Conservation (phyloP, 805 yeast species). For the Wickerhamomyces subpelliculosus region DNA sequence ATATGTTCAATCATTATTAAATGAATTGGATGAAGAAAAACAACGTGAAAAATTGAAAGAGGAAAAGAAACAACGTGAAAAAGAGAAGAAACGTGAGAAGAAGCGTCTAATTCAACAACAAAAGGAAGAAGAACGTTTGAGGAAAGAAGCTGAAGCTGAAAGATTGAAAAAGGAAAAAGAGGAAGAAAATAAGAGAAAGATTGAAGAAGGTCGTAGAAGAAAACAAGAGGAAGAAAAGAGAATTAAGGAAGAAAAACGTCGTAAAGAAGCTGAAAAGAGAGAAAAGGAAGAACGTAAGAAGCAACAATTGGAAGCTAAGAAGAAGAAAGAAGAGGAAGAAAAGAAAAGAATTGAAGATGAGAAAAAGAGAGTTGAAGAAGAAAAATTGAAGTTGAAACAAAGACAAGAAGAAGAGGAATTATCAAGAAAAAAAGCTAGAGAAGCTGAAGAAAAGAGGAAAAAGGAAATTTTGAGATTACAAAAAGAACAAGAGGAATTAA, state of each 20-base stretch:
- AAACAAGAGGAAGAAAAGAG: constrained; percentile 32
- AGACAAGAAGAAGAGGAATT: constrained; percentile 15
- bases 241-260: constrained; percentile 32
- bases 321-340: constrained; percentile 20
- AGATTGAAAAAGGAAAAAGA: constrained; percentile 29
- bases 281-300: constrained; percentile 22
- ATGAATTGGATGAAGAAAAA: constrained; percentile 67
- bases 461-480: too few relatives aligned
- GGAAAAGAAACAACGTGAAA: constrained; percentile 47
- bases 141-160: constrained; percentile 36
- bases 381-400: constrained; percentile 11
- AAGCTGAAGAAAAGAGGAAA: constrained; percentile 17
- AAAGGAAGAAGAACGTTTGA: constrained; percentile 47
- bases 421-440: not conserved
- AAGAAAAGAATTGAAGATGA: constrained; percentile 26
- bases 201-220: constrained; percentile 33
- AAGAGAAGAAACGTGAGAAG: constrained; percentile 67
- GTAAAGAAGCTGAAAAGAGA: constrained; percentile 31
- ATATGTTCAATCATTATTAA: constrained; percentile 51
- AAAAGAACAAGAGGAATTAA: constrained; percentile 17
- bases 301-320: constrained; percentile 13
- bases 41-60: constrained; percentile 56
- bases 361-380: constrained; percentile 24
- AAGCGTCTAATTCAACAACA: constrained; percentile 50
- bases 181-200: constrained; percentile 32